Conservation (phyloP, 352 stramenopile species). For the Pythium scleroteichum region DNA sequence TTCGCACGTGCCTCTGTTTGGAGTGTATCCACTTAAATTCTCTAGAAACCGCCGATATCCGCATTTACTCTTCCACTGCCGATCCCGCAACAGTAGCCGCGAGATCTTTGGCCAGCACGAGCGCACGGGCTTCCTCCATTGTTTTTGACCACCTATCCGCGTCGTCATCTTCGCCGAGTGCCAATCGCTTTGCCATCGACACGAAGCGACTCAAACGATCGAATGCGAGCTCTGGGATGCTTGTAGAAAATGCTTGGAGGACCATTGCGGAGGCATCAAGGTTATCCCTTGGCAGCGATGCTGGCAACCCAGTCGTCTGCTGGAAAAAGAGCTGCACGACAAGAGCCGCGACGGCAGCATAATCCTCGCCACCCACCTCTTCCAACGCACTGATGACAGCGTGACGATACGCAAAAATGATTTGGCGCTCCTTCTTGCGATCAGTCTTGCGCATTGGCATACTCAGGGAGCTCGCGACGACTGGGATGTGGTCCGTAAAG, state of each 20-base stretch:
- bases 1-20: not conserved
- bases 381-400: slow-evolving; percentile 47
- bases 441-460: slow-evolving; percentile 81
- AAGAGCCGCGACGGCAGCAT: slow-evolving; percentile 33
- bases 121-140: slow-evolving; percentile 16
- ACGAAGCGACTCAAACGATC: slow-evolving; percentile 17
- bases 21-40: too few species aligned
- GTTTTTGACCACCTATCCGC: slow-evolving; percentile 6
- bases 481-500: slow-evolving; percentile 59
- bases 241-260: slow-evolving; percentile 38
- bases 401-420: slow-evolving; percentile 69
- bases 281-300: slow-evolving; percentile 43
- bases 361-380: slow-evolving; percentile 18
- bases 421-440: slow-evolving; percentile 80
- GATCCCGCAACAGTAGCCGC: slow-evolving; percentile 3
- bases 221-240: slow-evolving; percentile 6
- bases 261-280: slow-evolving; percentile 41
- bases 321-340: slow-evolving; percentile 72
- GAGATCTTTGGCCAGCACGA: slow-evolving; percentile 32
- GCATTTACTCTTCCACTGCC: not conserved
- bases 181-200: slow-evolving; percentile 2
- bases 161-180: slow-evolving; percentile 17
- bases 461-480: slow-evolving; percentile 59
- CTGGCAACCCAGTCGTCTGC: slow-evolving; percentile 53
- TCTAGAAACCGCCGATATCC: too few species aligned